These are phyloP conservation scores for Rhynchospora pubera DNA, from an alignment of 176 grass and related monocot genomes.

Conservation along the genomic window DNA sequence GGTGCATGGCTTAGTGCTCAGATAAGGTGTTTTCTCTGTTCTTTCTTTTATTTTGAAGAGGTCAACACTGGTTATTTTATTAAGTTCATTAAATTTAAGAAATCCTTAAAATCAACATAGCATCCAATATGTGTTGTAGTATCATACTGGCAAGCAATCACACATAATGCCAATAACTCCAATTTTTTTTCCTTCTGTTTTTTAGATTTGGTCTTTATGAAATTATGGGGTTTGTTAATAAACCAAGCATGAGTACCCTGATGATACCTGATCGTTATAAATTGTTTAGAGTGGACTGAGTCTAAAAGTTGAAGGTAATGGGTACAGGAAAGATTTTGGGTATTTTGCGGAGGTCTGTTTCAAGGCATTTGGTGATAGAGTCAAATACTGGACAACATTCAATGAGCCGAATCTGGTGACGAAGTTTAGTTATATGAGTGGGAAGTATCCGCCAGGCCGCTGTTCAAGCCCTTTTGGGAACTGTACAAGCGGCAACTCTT, in stretches of 20 bases:
- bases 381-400: constrained; percentile 55
- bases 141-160: neutral
- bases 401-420: constrained; percentile 39
- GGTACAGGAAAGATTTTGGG: constrained; percentile 55
- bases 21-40: constrained; percentile 35
- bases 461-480: constrained; percentile 37
- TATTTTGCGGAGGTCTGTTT: constrained; percentile 54
- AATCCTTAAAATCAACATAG: neutral
- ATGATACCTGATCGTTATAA: neutral
- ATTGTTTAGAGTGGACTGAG: neutral
- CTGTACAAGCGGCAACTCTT: constrained; percentile 29
- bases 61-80: neutral
- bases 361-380: constrained; percentile 46
- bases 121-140: neutral
- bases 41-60: neutral
- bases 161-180: neutral
- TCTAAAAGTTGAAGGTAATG: neutral
- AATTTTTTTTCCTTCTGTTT: neutral
- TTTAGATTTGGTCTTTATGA: neutral
- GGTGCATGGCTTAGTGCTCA: constrained; percentile 52
- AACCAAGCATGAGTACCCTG: neutral
- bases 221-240: neutral
- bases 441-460: constrained; percentile 30
- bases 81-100: neutral
- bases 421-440: constrained; percentile 26